Evolutionary conservation across 257 asterid genomes (phyloP).

Genomic region (Apocynum venetum): DNA sequence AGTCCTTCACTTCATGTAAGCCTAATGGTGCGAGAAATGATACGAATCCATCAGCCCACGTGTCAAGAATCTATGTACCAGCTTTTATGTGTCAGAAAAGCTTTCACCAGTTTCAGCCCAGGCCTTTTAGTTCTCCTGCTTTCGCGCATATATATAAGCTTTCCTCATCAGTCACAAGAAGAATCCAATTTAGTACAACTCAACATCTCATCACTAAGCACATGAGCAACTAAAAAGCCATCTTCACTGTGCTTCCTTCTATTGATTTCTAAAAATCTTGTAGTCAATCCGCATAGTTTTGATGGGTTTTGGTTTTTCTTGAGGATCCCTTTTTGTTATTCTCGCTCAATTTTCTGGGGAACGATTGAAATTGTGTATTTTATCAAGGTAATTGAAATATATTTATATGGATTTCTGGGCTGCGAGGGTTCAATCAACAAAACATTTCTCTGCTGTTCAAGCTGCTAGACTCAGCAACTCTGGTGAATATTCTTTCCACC

Average conservation of each 20-base stretch:
- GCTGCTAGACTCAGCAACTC: slow-evolving; percentile 42
- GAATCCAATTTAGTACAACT: slow-evolving; percentile 24
- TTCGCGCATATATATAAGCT: neutral
- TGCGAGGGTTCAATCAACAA: slow-evolving; percentile 51
- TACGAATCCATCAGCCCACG: slow-evolving; percentile 7
- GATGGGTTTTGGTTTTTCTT: slow-evolving; percentile 4
- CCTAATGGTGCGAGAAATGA: neutral
- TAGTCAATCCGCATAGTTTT: neutral
- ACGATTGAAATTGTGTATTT: slow-evolving; percentile 2
- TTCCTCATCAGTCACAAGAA: neutral
- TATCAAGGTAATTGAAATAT: slow-evolving; percentile 23
- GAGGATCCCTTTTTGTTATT: slow-evolving; percentile 4
- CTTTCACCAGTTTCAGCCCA: slow-evolving; percentile 29
- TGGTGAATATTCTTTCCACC: slow-evolving; percentile 32
- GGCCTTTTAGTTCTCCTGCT: slow-evolving; percentile 5
- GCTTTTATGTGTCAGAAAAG: slow-evolving; percentile 49
- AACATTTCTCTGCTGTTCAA: slow-evolving; percentile 44
- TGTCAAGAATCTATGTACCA: slow-evolving; percentile 15
- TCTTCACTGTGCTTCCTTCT: slow-evolving; percentile 6
- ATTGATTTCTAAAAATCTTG: slow-evolving; percentile 6
- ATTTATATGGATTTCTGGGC: slow-evolving; percentile 81
- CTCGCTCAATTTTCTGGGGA: slow-evolving; percentile 3
- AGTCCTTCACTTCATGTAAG: too few relatives aligned
- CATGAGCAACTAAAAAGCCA: slow-evolving; percentile 17
- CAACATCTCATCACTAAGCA: slow-evolving; percentile 25